A percentile compares a stretch with the other conserved stretches of the same genome.
Conservation (phyloP, 805 yeast species). For the Tetrapisispora phaffii region DNA sequence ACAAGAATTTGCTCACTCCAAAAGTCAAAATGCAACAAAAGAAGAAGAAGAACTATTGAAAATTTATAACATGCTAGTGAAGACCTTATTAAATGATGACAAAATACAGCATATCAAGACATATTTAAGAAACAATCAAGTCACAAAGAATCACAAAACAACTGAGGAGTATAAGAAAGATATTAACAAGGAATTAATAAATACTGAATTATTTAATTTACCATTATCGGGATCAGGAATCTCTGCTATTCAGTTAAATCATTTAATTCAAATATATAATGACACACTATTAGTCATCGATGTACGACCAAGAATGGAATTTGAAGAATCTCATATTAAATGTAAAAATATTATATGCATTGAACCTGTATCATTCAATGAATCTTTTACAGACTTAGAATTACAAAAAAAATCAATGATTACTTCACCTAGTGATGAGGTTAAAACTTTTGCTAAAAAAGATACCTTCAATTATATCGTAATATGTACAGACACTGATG, state of each 20-base stretch:
- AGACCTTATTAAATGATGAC: slow-evolving; percentile 23
- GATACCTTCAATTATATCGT: slow-evolving; percentile 52
- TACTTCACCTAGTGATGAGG: slow-evolving; percentile 48
- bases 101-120: slow-evolving; percentile 20
- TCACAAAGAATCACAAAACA: neutral
- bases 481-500: slow-evolving; percentile 33
- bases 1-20: slow-evolving; percentile 17
- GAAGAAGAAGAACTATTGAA: slow-evolving; percentile 21
- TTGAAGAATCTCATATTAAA: slow-evolving; percentile 52
- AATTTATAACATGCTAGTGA: slow-evolving; percentile 26
- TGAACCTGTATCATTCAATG: slow-evolving; percentile 56
- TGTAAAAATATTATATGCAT: slow-evolving; percentile 54
- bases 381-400: slow-evolving; percentile 48
- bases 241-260: slow-evolving; percentile 8
- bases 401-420: slow-evolving; percentile 52
- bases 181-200: neutral
- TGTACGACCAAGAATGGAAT: slow-evolving; percentile 52
- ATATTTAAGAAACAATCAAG: slow-evolving; percentile 15
- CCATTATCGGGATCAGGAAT: slow-evolving; percentile 9
- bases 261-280: slow-evolving; percentile 8
- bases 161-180: neutral
- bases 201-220: neutral
- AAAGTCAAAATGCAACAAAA: slow-evolving; percentile 8
- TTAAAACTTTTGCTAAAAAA: slow-evolving; percentile 42
- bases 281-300: slow-evolving; percentile 53